Percentiles rank a stretch among this genome's conserved stretches.
Conservation (phyloP, 2,329 filamentous ascomycete species). For the Shiraia bambusicola region DNA sequence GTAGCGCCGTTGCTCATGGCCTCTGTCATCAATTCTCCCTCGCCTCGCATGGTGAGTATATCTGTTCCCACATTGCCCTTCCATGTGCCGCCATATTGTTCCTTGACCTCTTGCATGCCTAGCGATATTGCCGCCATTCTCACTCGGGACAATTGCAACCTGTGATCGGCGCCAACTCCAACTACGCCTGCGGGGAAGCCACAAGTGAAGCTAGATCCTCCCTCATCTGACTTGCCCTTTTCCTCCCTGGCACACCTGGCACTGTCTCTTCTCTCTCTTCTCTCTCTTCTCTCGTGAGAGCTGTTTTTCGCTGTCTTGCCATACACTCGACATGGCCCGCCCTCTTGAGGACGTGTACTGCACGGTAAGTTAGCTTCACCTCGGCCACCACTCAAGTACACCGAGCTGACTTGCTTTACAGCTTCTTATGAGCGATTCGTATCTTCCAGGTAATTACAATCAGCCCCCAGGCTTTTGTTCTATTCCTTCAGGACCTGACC, state of each 20-base stretch:
- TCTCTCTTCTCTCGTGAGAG: slow-evolving; percentile 1
- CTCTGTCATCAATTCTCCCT: neutral
- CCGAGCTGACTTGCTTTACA: slow-evolving; percentile 48
- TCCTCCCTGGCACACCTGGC: neutral
- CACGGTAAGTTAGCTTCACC: slow-evolving; percentile 53
- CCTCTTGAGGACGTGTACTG: slow-evolving; percentile 63
- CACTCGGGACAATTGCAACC: slow-evolving; percentile 20
- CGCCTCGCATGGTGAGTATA: neutral
- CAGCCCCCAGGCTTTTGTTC: too few relatives aligned
- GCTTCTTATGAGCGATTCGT: slow-evolving; percentile 90
- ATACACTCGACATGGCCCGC: slow-evolving; percentile 33
- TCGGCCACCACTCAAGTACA: slow-evolving; percentile 14
- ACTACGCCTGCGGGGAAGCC: slow-evolving; percentile 32
- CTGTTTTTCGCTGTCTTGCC: slow-evolving; percentile 1
- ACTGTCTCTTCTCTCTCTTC: too few relatives aligned
- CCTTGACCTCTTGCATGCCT: neutral
- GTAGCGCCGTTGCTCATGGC: neutral
- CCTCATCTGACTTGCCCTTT: slow-evolving; percentile 4
- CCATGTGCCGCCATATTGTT: neutral
- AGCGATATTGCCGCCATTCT: slow-evolving; percentile 20
- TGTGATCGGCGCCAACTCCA: slow-evolving; percentile 26
- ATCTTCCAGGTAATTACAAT: slow-evolving; percentile 73
- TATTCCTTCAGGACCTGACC: slow-evolving; percentile 10
- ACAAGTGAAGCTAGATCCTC: slow-evolving; percentile 12
- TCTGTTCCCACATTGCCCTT: neutral